phyloP scores from a whole-genome alignment of 305 asterid genomes.

The Fraxinus platypoda region DNA sequence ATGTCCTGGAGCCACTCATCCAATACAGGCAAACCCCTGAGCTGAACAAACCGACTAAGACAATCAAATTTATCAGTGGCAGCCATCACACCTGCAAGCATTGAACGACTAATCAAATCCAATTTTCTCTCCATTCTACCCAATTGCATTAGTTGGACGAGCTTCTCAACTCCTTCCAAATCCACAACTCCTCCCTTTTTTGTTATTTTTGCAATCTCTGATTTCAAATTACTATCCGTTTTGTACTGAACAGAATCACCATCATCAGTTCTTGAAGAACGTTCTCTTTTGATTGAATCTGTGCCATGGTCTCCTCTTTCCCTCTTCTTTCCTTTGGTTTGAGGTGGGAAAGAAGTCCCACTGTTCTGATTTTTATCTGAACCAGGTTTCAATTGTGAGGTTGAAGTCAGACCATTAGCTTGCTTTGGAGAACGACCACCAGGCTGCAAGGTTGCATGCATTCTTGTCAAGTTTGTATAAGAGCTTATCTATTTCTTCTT shows the following conservation, averaged over 20 bases:
- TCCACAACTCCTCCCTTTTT: slow-evolving; percentile 70
- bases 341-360: slow-evolving; percentile 55
- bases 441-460: slow-evolving; percentile 66
- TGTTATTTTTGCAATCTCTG: slow-evolving; percentile 66
- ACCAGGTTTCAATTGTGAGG: slow-evolving; percentile 60
- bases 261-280: slow-evolving; percentile 54
- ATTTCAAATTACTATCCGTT: slow-evolving; percentile 53
- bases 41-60: slow-evolving; percentile 73
- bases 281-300: slow-evolving; percentile 70
- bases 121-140: slow-evolving; percentile 62
- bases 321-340: slow-evolving; percentile 81
- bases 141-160: slow-evolving; percentile 71
- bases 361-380: slow-evolving; percentile 58
- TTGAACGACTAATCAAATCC: slow-evolving; percentile 64
- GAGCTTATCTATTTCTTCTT: slow-evolving; percentile 66
- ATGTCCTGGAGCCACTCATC: slow-evolving; percentile 98
- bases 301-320: slow-evolving; percentile 71
- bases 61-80: slow-evolving; percentile 79
- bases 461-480: slow-evolving; percentile 55
- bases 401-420: slow-evolving; percentile 47
- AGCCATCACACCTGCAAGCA: slow-evolving; percentile 78
- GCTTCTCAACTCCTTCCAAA: slow-evolving; percentile 85
- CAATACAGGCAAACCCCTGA: slow-evolving; percentile 68
- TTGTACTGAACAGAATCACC: slow-evolving; percentile 45
- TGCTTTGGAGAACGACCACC: slow-evolving; percentile 84